These are phyloP conservation scores for Sphagnum contortum DNA, from an alignment of 225 moss, liverwort and hornwort species.

Conservation along the genomic window DNA sequence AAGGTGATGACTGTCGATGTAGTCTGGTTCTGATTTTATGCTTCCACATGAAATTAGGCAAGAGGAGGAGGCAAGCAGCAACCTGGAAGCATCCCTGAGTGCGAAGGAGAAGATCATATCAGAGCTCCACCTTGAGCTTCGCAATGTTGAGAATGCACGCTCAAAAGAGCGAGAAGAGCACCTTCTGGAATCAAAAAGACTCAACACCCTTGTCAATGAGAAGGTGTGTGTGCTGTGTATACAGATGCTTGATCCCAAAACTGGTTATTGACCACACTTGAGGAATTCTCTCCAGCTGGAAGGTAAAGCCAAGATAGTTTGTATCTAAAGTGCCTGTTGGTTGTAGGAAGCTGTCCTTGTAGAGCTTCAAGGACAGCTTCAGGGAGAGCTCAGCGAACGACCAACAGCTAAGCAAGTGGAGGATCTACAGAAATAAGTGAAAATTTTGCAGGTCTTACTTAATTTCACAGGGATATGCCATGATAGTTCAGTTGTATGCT, in stretches of 20 bases:
- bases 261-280: no score
- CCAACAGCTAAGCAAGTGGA: conserved; percentile 81
- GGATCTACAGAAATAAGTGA: conserved; percentile 93
- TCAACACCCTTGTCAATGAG: conserved; percentile 54
- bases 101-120: conserved; percentile 95
- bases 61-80: conserved; percentile 81
- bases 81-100: conserved; percentile 74
- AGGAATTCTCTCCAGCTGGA: no score
- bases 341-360: conserved; percentile 51
- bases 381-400: conserved; percentile 65
- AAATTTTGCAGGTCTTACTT: conserved; percentile 70
- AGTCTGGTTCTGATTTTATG: not conserved
- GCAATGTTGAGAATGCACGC: conserved; percentile 63
- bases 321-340: not conserved
- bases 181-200: conserved; percentile 58
- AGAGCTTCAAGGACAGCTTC: no score
- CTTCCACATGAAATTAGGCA: conserved; percentile 28
- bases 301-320: no score
- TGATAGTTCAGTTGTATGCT: no score
- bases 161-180: conserved; percentile 68
- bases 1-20: no score
- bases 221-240: conserved; percentile 30
- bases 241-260: no score
- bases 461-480: no score
- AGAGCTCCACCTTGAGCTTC: conserved; percentile 77